Evolutionary conservation across 1,284 basidiomycete species (phyloP), one percentile per base, ranked within the genome.

Genomic region (Exobasidium rhododendri): DNA sequence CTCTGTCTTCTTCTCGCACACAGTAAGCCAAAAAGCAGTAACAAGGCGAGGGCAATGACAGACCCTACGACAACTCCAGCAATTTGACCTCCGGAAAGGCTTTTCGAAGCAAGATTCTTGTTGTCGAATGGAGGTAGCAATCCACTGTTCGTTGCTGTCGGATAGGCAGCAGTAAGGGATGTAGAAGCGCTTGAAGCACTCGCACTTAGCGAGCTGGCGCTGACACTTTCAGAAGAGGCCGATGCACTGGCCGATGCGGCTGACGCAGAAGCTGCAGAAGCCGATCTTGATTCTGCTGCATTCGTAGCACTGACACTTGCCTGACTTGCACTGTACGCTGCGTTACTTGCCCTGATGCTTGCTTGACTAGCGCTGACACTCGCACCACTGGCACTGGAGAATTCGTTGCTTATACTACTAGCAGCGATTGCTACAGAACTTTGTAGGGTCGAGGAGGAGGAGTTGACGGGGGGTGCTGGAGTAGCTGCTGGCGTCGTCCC

Each of bases 51-150:
- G 10, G 52, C 65, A 22, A 68, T 58, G 11, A 73, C 43, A 4
- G 63, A 47, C 30, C 71, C 71, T 4, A 73, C 50, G 10, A 73
- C 71, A 24, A 73, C 68, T 13, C 71, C 71, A 0, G 71, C 70
- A 14, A 73, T 73, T 53, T 73, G 71, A 4, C 71, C 70, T 6
- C 66, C 68, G 11, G 68, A 68, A 5, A 73, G 61, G 14, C 61
- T 54, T 4, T 49, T 56, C 17, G 50, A 32, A 0, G 53, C 24
- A 11, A 63, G 57, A 4, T 62, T 58, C 5, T 17, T 22, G n/a
- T 58, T 56, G 3, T 13, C 17, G 5, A 51, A 11, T 24, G 61
- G 29, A n/a, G n/a, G n/a, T n/a, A n/a, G n/a, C n/a, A n/a, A n/a
- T n/a, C n/a, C n/a, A n/a, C 20, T 28, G 11, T 22, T 45, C 13